Evolutionary conservation across 768 basidiomycete species (phyloP).

Genomic region (Myochromella boudieri): DNA sequence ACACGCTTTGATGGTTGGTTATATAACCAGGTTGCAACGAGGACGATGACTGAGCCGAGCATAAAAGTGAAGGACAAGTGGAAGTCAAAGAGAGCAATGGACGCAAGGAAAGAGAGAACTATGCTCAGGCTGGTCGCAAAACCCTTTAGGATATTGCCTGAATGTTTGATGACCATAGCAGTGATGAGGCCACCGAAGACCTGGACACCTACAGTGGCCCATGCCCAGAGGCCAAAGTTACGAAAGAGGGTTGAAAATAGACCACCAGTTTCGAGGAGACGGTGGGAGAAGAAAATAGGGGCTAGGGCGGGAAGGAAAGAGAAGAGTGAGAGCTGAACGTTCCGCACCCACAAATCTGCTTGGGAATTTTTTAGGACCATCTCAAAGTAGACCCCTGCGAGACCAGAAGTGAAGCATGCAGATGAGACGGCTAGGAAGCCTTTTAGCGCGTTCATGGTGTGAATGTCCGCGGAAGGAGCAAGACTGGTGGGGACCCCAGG

Average conservation of each 20-base stretch:
- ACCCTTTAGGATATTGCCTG: constrained; percentile 92
- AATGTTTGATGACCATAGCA: constrained; percentile 95
- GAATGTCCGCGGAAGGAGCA: constrained; percentile 28
- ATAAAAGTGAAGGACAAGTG: constrained; percentile 84
- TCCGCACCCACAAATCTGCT: constrained; percentile 93
- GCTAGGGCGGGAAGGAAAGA: constrained; percentile 86
- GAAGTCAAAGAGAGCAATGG: constrained; percentile 88
- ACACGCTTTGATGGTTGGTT: constrained; percentile 58
- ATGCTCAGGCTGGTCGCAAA: constrained; percentile 95
- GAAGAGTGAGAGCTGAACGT: constrained; percentile 93
- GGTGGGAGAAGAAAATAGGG: constrained; percentile 65
- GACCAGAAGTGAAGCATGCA: constrained; percentile 93
- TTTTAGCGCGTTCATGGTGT: constrained; percentile 76
- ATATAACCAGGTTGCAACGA: constrained; percentile 90
- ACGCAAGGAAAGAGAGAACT: constrained; percentile 91
- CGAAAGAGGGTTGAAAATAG: constrained; percentile 61
- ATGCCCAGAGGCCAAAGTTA: constrained; percentile 93
- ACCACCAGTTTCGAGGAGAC: constrained; percentile 29
- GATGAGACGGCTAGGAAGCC: constrained; percentile 89
- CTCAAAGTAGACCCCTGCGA: constrained; percentile 98
- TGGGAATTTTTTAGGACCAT: constrained; percentile 93
- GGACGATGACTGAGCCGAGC: constrained; percentile 79
- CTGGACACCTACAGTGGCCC: constrained; percentile 88
- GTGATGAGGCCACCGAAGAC: constrained; percentile 93
- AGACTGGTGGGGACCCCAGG: constrained; percentile 18